Evolutionary conservation across 2,329 filamentous ascomycete species (phyloP).

Genomic region (Colletotrichum eremochloae): DNA sequence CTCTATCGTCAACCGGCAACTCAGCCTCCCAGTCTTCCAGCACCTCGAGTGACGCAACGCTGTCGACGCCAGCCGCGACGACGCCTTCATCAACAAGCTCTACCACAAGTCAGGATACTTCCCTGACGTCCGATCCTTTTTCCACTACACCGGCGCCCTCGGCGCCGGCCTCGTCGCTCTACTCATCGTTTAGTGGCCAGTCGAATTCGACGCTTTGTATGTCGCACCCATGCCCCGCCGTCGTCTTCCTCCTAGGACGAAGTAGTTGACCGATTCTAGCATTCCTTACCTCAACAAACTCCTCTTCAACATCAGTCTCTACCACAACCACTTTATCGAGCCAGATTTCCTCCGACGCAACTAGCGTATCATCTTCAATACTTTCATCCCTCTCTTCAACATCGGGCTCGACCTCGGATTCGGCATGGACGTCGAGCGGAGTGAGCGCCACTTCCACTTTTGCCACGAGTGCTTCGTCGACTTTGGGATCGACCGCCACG

Average conservation of each 20-base stretch:
- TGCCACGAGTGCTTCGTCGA: conserved; percentile 30
- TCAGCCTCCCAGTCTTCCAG: conserved; percentile 11
- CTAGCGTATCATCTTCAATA: conserved; percentile 31
- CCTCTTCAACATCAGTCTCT: conserved; percentile 41
- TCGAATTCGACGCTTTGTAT: conserved; percentile 47
- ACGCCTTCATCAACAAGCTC: conserved; percentile 46
- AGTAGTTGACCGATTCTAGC: conserved; percentile 27
- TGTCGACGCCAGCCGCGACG: conserved; percentile 41
- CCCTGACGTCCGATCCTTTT: conserved; percentile 51
- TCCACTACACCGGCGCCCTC: conserved; percentile 41
- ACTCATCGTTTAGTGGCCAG: conserved; percentile 39
- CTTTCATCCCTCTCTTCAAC: conserved; percentile 33
- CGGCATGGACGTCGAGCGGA: conserved; percentile 11
- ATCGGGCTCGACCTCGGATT: conserved; percentile 3
- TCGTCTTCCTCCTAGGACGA: background rate
- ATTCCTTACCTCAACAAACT: conserved; percentile 40
- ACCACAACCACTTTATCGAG: conserved; percentile 35
- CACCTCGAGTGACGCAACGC: conserved; percentile 17
- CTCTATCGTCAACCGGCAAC: conserved; percentile 23
- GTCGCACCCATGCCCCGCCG: conserved; percentile 3
- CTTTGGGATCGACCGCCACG: conserved; percentile 7
- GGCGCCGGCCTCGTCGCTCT: conserved; percentile 33
- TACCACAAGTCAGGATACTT: conserved; percentile 35
- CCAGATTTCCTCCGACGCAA: conserved; percentile 34
- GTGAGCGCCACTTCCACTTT: conserved; percentile 22